phyloP scores from a whole-genome alignment of 352 stramenopile species.

The Globisporangium parvum region DNA sequence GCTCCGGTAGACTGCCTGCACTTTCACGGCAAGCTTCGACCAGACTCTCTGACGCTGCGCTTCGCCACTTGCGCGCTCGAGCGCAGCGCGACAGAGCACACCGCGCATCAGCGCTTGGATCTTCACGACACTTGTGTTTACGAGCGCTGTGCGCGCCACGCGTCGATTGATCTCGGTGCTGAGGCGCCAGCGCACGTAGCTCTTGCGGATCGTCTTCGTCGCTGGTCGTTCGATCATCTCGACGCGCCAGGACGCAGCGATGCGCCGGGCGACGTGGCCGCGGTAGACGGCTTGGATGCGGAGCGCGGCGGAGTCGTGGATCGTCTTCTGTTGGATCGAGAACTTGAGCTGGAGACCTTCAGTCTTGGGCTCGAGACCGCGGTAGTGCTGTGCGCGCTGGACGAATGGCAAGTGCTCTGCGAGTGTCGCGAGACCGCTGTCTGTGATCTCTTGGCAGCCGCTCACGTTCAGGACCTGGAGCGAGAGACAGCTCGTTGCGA shows the following conservation, averaged over 20 bases:
- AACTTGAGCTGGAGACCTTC: constrained; percentile 63
- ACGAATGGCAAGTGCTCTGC: constrained; percentile 69
- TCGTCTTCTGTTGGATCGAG: constrained; percentile 65
- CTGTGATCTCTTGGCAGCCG: constrained; percentile 74
- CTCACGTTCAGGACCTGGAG: constrained; percentile 67
- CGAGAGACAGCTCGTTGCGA: constrained; percentile 43
- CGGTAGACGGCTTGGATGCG: constrained; percentile 65
- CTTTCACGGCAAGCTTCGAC: constrained; percentile 35
- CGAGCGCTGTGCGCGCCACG: constrained; percentile 24
- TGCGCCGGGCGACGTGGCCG: constrained; percentile 36
- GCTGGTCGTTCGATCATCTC: constrained; percentile 51
- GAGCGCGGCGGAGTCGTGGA: constrained; percentile 61
- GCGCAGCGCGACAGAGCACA: constrained; percentile 30
- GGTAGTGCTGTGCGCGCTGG: constrained; percentile 37
- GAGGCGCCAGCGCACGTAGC: constrained; percentile 44
- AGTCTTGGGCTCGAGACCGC: constrained; percentile 47
- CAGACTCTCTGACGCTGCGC: constrained; percentile 26
- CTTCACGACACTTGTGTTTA: constrained; percentile 28
- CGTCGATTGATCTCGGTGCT: constrained; percentile 29
- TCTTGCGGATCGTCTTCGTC: constrained; percentile 35
- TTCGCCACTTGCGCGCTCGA: constrained; percentile 26
- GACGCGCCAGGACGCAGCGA: constrained; percentile 48
- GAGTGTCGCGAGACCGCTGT: constrained; percentile 61
- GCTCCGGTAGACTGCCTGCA: constrained; percentile 56
- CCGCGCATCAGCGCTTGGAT: constrained; percentile 61